phyloP scores from a whole-genome alignment of 192 early-diverging fungal genomes.

The Tieghemiomyces parasiticus region DNA sequence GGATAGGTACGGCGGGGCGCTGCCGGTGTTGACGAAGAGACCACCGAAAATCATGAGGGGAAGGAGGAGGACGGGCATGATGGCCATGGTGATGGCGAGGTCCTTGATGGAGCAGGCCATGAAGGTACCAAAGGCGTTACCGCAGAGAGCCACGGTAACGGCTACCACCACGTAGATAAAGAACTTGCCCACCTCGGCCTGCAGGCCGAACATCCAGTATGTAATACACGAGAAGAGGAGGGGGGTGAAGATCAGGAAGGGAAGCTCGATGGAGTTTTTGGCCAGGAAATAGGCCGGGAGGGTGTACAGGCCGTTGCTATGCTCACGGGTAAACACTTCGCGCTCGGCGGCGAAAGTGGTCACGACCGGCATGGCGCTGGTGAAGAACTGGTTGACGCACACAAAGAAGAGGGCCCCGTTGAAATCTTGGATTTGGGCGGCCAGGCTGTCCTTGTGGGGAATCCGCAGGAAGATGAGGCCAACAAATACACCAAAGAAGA shows the following conservation, averaged over 20 bases:
- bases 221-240: slow-evolving; percentile 23
- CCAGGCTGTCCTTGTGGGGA: slow-evolving; percentile 13
- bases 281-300: slow-evolving; percentile 35
- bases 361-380: slow-evolving; percentile 26
- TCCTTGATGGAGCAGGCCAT: slow-evolving; percentile 29
- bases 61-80: slow-evolving; percentile 30
- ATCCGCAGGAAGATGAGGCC: slow-evolving; percentile 38
- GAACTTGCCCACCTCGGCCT: slow-evolving; percentile 22
- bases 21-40: slow-evolving; percentile 41
- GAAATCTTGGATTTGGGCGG: slow-evolving; percentile 30
- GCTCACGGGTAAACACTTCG: slow-evolving; percentile 38
- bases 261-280: slow-evolving; percentile 39
- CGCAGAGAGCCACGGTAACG: slow-evolving; percentile 24
- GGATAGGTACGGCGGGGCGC: slow-evolving; percentile 34
- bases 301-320: slow-evolving; percentile 35
- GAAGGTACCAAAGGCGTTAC: slow-evolving; percentile 34
- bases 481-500: slow-evolving; percentile 31
- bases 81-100: slow-evolving; percentile 27
- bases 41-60: slow-evolving; percentile 40
- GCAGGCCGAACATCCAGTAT: slow-evolving; percentile 42
- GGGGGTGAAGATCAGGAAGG: slow-evolving; percentile 31
- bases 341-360: slow-evolving; percentile 35
- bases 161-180: slow-evolving; percentile 21
- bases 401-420: slow-evolving; percentile 37
- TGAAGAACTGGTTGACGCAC: slow-evolving; percentile 25